phyloP scores from a whole-genome alignment of 176 grass and related monocot genomes.

The Phyllostachys edulis region DNA sequence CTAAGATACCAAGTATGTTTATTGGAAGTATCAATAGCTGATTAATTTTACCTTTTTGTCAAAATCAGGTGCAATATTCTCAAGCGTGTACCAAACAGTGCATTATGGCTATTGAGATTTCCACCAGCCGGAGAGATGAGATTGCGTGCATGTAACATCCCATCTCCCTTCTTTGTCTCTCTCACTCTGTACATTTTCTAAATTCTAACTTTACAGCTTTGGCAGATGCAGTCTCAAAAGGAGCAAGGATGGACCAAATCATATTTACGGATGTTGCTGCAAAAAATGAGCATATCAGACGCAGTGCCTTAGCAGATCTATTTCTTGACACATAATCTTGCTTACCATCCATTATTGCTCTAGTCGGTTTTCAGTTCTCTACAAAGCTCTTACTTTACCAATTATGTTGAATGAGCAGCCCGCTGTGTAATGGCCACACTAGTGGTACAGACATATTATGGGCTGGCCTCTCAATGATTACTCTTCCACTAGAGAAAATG shows the following conservation, averaged over 20 bases:
- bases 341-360: neutral
- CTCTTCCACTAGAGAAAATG: constrained; percentile 89
- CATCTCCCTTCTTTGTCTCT: neutral
- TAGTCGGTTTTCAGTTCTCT: neutral
- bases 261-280: constrained; percentile 82
- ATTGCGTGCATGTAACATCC: constrained; percentile 1
- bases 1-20: neutral
- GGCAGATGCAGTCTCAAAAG: constrained; percentile 10
- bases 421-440: constrained; percentile 83
- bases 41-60: neutral
- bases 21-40: neutral
- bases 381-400: neutral
- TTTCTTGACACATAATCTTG: constrained; percentile 71
- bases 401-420: constrained; percentile 36
- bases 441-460: constrained; percentile 82
- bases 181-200: neutral
- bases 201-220: neutral
- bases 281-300: constrained; percentile 86
- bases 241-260: constrained; percentile 53
- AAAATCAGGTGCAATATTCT: constrained; percentile 82
- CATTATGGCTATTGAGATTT: constrained; percentile 81
- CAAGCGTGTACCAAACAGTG: constrained; percentile 70
- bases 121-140: constrained; percentile 65
- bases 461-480: constrained; percentile 85
- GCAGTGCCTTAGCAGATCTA: constrained; percentile 79